Evolutionary conservation across 1,284 basidiomycete genomes (phyloP).

Genomic region (Boletus sp.): DNA sequence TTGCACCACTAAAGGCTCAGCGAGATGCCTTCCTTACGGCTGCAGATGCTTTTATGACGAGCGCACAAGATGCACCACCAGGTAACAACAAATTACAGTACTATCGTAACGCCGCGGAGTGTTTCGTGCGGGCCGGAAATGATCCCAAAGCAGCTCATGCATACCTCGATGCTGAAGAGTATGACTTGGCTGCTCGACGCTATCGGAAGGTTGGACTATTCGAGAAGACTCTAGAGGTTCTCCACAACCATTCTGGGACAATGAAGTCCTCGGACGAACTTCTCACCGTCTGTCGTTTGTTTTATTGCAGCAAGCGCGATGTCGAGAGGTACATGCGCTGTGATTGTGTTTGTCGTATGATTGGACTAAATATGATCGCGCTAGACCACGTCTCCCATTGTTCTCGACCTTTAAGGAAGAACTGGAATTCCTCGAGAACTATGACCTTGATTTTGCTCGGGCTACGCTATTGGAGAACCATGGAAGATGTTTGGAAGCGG

Average conservation of each 20-base stretch:
- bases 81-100: constrained; percentile 43
- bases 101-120: constrained; percentile 57
- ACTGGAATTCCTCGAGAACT: constrained; percentile 60
- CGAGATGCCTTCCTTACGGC: constrained; percentile 49
- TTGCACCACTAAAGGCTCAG: constrained; percentile 27
- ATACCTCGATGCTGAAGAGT: constrained; percentile 50
- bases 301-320: constrained; percentile 48
- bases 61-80: constrained; percentile 39
- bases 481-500: constrained; percentile 54
- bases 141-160: constrained; percentile 49
- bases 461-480: constrained; percentile 52
- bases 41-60: constrained; percentile 52
- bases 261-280: constrained; percentile 49
- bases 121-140: constrained; percentile 49
- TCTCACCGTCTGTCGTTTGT: constrained; percentile 52
- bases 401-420: constrained; percentile 58
- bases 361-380: neutral
- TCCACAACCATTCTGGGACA: constrained; percentile 39
- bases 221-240: constrained; percentile 54
- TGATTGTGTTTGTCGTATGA: neutral
- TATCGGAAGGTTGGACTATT: constrained; percentile 56
- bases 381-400: constrained; percentile 51
- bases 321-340: constrained; percentile 34
- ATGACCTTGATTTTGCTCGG: constrained; percentile 54
- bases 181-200: constrained; percentile 47